These are phyloP conservation scores for Phalaenopsis hybrid DNA, from an alignment of 116 monocot genomes.

Conservation along the genomic window DNA sequence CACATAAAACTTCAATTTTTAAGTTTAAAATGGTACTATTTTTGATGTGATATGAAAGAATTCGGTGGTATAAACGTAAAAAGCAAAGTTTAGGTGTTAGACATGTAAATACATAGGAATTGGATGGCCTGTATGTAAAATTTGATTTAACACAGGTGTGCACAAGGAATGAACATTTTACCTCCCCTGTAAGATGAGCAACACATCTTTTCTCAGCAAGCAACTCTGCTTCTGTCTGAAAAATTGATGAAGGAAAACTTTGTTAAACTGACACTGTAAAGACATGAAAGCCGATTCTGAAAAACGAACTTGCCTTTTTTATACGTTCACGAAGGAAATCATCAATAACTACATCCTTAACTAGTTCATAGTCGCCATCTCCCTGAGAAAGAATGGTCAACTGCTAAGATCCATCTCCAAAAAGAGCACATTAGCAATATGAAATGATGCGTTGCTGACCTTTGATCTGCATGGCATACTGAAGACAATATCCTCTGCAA, in stretches of 20 bases:
- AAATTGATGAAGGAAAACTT: not conserved
- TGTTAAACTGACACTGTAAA: not conserved
- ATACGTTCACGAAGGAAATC: constrained; percentile 69
- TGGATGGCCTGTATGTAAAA: no score
- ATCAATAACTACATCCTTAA: constrained; percentile 66
- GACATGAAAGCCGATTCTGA: not conserved
- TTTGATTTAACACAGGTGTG: not conserved
- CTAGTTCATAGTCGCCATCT: constrained; percentile 96
- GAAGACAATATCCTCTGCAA: constrained; percentile 93
- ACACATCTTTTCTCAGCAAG: constrained; percentile 99
- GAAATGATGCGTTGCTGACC: constrained; percentile 19
- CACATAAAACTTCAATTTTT: no score
- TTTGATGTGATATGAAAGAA: no score
- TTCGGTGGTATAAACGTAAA: no score
- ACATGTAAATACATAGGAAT: no score
- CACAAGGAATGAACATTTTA: constrained; percentile 18
- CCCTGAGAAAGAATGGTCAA: constrained; percentile 41
- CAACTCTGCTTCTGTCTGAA: constrained; percentile 87
- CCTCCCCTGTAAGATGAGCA: constrained; percentile 99
- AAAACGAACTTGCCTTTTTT: constrained; percentile 52
- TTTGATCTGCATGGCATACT: constrained; percentile 98
- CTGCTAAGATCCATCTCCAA: not conserved
- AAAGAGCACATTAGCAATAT: no score
- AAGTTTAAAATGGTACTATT: no score
- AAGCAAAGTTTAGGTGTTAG: no score